These are phyloP conservation scores for Nakaseomyces kungkrabaensis DNA, from an alignment of 1,139 yeast species.

Conservation along the genomic window DNA sequence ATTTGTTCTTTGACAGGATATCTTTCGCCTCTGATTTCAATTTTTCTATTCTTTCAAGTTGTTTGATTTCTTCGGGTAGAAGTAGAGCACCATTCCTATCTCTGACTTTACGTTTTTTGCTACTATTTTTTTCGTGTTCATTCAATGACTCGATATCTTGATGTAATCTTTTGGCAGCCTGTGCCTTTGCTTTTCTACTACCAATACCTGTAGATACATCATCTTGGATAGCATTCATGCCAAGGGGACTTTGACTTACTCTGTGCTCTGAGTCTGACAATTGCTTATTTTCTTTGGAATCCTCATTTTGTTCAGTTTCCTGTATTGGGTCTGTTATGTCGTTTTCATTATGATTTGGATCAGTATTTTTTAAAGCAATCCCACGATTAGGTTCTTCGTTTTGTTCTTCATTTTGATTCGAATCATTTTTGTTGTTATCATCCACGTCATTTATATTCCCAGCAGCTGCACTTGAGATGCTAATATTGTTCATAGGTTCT, in stretches of 20 bases:
- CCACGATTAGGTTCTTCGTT: no score
- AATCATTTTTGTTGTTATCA: no score
- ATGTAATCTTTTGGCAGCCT: conserved; percentile 60
- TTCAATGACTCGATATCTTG: conserved; percentile 59
- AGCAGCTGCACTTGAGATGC: no score
- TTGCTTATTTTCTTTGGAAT: background rate
- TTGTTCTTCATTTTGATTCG: no score
- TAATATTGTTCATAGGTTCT: background rate
- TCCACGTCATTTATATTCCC: no score
- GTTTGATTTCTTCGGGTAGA: conserved; percentile 30
- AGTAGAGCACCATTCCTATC: conserved; percentile 14
- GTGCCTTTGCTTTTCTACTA: conserved; percentile 48
- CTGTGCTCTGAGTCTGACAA: background rate
- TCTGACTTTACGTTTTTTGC: conserved; percentile 18
- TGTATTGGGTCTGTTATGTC: no score
- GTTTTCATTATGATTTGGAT: no score
- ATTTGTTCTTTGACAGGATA: conserved; percentile 7
- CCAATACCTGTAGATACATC: conserved; percentile 2
- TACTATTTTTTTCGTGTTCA: conserved; percentile 42
- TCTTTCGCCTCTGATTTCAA: conserved; percentile 15
- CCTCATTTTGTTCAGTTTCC: no score
- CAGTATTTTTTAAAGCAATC: no score
- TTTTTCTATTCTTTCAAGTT: conserved; percentile 22
- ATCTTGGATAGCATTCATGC: background rate
- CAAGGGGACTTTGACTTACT: background rate